phyloP scores from a whole-genome alignment of 2,329 filamentous ascomycete genomes.

The Fusarium pilosicola region DNA sequence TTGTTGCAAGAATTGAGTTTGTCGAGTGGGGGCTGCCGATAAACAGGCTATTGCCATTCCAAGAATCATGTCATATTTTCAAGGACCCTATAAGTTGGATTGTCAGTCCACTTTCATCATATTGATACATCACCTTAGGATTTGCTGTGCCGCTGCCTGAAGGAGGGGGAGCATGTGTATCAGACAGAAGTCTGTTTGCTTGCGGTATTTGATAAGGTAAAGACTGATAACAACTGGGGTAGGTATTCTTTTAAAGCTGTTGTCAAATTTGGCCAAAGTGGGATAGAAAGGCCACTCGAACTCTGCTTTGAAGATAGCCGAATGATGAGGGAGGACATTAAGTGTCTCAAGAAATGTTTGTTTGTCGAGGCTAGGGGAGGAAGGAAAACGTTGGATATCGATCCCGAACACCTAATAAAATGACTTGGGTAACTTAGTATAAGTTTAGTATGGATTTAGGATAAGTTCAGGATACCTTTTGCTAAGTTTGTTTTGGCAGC shows the following conservation, averaged over 20 bases:
- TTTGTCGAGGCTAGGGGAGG: too few relatives aligned
- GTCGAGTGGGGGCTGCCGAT: neutral
- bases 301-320: neutral
- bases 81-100: neutral
- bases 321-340: neutral
- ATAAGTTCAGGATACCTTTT: neutral
- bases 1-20: neutral
- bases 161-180: neutral
- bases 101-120: neutral
- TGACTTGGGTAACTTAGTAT: neutral
- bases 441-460: neutral
- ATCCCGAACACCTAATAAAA: neutral
- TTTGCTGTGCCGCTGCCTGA: neutral
- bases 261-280: neutral
- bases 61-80: neutral
- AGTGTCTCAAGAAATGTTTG: neutral
- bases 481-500: neutral
- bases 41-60: neutral
- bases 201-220: neutral
- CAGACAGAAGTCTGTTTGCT: neutral
- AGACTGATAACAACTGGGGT: neutral
- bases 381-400: neutral
- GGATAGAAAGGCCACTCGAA: neutral
- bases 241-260: neutral
- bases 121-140: neutral